Evolutionary conservation across 1,139 yeast species (phyloP).

Genomic region (Protomyces gravidus): DNA sequence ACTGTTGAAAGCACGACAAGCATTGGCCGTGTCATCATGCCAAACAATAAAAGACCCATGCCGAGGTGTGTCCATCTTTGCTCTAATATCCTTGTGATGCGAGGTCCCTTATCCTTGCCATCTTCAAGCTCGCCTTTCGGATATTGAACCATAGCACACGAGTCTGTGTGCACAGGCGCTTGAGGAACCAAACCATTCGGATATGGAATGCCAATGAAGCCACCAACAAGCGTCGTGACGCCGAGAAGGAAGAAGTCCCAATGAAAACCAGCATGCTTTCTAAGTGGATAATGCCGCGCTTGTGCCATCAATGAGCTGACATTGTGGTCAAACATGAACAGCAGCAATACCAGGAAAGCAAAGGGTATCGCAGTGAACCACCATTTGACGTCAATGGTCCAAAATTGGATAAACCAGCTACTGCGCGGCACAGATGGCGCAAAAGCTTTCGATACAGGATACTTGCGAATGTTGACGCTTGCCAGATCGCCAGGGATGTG

Average conservation of each 20-base stretch:
- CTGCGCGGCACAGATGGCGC: slow-evolving; percentile 49
- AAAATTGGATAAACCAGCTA: slow-evolving; percentile 75
- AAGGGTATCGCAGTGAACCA: slow-evolving; percentile 89
- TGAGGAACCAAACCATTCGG: slow-evolving; percentile 97
- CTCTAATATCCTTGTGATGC: slow-evolving; percentile 48
- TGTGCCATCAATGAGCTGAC: slow-evolving; percentile 92
- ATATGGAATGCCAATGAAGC: slow-evolving; percentile 84
- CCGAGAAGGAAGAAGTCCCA: slow-evolving; percentile 88
- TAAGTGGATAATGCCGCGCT: slow-evolving; percentile 70
- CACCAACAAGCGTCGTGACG: slow-evolving; percentile 77
- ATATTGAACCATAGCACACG: slow-evolving; percentile 60
- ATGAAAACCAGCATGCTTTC: slow-evolving; percentile 84
- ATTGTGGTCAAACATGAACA: slow-evolving; percentile 92
- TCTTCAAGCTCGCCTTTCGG: slow-evolving; percentile 5
- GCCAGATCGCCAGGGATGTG: slow-evolving; percentile 67
- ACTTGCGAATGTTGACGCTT: slow-evolving; percentile 50
- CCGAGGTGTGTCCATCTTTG: slow-evolving; percentile 78
- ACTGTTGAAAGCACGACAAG: slow-evolving; percentile 71
- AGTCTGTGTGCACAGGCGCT: slow-evolving; percentile 86
- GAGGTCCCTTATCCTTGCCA: slow-evolving; percentile 33
- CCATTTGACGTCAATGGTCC: slow-evolving; percentile 68
- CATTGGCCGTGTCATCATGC: slow-evolving; percentile 85
- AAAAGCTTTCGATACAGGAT: slow-evolving; percentile 72
- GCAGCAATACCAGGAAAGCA: slow-evolving; percentile 73
- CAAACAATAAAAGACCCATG: slow-evolving; percentile 79